Evolutionary conservation across 495 filamentous ascomycete species (phyloP).

Genomic region (Pseudevernia furfuracea): DNA sequence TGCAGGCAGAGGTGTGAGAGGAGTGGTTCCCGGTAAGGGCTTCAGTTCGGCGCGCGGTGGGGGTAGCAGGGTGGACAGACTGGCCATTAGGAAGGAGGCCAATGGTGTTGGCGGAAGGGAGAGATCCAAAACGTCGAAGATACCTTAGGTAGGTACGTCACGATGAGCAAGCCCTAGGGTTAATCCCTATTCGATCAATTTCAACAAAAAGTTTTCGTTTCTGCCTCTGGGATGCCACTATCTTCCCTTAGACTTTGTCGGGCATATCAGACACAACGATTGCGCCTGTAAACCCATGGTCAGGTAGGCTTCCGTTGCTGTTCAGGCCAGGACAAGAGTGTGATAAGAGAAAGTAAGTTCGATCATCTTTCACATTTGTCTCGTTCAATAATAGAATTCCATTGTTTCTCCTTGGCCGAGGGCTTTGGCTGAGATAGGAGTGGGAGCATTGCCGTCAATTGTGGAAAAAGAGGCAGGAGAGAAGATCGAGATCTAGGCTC

Average conservation of each 20-base stretch:
- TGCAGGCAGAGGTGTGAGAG: constrained; percentile 21
- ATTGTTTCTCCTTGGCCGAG: not conserved
- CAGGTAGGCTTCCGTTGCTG: not conserved
- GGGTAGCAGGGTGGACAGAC: constrained; percentile 15
- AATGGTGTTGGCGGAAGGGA: not conserved
- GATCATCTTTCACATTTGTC: not conserved
- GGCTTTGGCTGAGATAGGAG: not conserved
- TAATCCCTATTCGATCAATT: not conserved
- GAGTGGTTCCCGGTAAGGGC: constrained; percentile 18
- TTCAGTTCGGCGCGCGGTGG: constrained; percentile 20
- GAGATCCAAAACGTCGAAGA: too few relatives aligned
- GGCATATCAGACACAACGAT: not conserved
- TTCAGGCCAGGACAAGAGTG: not conserved
- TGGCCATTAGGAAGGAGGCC: constrained; percentile 2
- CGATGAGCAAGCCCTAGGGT: not conserved
- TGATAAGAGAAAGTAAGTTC: not conserved
- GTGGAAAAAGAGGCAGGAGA: too few relatives aligned
- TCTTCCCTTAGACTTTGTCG: not conserved
- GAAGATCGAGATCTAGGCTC: not conserved
- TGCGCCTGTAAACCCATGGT: too few relatives aligned
- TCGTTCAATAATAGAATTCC: too few relatives aligned
- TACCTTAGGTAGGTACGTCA: not conserved
- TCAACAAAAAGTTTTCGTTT: too few relatives aligned
- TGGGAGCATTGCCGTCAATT: not conserved
- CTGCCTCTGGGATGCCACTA: too few relatives aligned